Evolutionary conservation across 345 rosid genomes (phyloP), one percentile per base, ranked within the genome.

Genomic region (Sonneratia caseolaris): DNA sequence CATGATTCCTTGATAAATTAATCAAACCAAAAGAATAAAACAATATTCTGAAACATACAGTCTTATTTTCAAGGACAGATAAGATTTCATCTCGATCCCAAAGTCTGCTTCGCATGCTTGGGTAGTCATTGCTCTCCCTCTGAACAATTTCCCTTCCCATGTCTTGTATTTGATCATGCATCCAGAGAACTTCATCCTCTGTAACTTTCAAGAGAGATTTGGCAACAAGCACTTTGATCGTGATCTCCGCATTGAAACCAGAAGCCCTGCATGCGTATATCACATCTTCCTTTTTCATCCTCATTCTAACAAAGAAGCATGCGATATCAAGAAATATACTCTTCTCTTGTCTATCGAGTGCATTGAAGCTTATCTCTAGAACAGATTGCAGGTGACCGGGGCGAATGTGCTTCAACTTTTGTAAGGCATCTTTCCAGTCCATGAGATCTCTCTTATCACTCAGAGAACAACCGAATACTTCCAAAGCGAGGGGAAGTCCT

Each of bases 101-200:
- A 36, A 92, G 74, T 80, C 98, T 82, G 70, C 90, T 92, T 5
- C 84, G 82, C 80, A 65, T 73, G 66, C 84, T 75, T 38, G 84
- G 85, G 72, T 81, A 77, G 0, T 0, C 35, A 7, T 21, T 43
- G 49, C 2, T 69, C 70, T 81, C 85, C 21, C 55, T 45, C 11
- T 16, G 76, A 48, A 76, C 89, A 18, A 90, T 83, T 73, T 87
- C 83, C 71, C 86, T 83, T 70, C 88, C 98, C 98, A 92, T 92
- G 72, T 92, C 94, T 56, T 80, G 80, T 37, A 92, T 77, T 69
- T 83, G 92, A 80, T 92, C 96, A 73, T 92, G 98, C 89, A 87
- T 85, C 91, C 90, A 83, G 37, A 92, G 68, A 42, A 67, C 67
- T 45, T 66, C 5, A 13, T 75, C 71, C 47, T 47, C 68, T 7